Conservation (phyloP, 83 land plant genomes). For the Picea mariana region DNA sequence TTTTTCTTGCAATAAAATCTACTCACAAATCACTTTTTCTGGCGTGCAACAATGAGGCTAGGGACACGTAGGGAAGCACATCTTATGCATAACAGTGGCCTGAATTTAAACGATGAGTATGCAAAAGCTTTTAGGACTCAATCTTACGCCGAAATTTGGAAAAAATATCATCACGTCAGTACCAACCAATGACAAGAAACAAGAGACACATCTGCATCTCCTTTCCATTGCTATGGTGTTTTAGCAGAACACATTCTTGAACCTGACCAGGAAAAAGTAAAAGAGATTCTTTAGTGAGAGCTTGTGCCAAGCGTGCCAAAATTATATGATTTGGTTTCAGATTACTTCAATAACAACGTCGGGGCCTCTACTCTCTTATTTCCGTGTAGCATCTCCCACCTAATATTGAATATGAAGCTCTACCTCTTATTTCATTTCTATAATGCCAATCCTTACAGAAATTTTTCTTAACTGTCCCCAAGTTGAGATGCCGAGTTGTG, state of each 20-base stretch:
- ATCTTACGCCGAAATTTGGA: conserved; percentile 57
- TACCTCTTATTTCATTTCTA: too few species aligned
- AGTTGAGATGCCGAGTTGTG: too few species aligned
- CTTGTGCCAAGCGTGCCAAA: background rate
- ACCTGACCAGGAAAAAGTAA: conserved; percentile 44
- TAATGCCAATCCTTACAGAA: too few species aligned
- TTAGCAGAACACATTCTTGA: conserved; percentile 53
- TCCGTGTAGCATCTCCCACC: too few species aligned
- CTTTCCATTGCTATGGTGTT: conserved; percentile 44
- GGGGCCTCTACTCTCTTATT: conserved; percentile 28
- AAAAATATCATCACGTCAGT: conserved; percentile 28
- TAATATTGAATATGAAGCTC: too few species aligned
- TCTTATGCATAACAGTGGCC: background rate
- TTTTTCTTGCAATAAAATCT: too few species aligned
- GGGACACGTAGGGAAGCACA: background rate
- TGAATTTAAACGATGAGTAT: conserved; percentile 52
- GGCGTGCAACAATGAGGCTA: too few species aligned
- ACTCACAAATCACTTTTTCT: too few species aligned
- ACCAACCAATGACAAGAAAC: conserved; percentile 1
- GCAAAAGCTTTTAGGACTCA: conserved; percentile 58
- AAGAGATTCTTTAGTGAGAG: conserved; percentile 12
- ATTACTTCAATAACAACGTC: conserved; percentile 48
- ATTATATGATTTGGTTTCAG: conserved; percentile 19
- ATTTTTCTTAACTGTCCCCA: too few species aligned
- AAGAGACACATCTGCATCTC: conserved; percentile 23